These are phyloP conservation scores for Triticum monococcum DNA, from an alignment of 176 grass and related monocot genomes.

Conservation along the genomic window DNA sequence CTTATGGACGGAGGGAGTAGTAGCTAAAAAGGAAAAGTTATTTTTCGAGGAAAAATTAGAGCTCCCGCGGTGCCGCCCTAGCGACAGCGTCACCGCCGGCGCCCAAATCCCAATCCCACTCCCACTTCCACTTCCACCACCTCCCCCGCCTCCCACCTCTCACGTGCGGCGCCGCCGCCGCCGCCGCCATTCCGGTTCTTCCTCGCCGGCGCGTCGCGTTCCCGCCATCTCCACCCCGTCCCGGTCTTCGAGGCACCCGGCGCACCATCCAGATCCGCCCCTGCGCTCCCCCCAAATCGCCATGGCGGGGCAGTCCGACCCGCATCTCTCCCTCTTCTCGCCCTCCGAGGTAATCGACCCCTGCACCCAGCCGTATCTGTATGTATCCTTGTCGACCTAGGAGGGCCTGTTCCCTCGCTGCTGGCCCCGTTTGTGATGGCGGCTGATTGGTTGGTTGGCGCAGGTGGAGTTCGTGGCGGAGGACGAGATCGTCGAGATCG, in stretches of 20 bases:
- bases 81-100: too few relatives aligned
- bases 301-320: conserved; percentile 61
- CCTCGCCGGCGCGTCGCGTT: background rate
- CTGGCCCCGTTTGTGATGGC: background rate
- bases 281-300: background rate
- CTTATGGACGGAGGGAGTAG: too few relatives aligned
- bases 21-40: too few relatives aligned
- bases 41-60: too few relatives aligned
- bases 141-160: background rate
- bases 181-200: background rate
- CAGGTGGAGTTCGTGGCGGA: conserved; percentile 92
- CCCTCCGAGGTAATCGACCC: conserved; percentile 59
- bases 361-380: background rate
- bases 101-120: too few relatives aligned
- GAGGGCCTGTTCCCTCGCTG: background rate
- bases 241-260: background rate
- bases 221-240: background rate
- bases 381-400: background rate
- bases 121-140: background rate
- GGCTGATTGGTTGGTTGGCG: background rate
- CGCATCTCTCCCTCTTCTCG: conserved; percentile 68
- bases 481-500: conserved; percentile 72
- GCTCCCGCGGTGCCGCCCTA: too few relatives aligned
- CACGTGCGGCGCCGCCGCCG: background rate
- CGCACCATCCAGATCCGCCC: background rate